These are phyloP conservation scores for Phytophthora syringae DNA, from an alignment of 352 stramenopile genomes.

Conservation along the genomic window DNA sequence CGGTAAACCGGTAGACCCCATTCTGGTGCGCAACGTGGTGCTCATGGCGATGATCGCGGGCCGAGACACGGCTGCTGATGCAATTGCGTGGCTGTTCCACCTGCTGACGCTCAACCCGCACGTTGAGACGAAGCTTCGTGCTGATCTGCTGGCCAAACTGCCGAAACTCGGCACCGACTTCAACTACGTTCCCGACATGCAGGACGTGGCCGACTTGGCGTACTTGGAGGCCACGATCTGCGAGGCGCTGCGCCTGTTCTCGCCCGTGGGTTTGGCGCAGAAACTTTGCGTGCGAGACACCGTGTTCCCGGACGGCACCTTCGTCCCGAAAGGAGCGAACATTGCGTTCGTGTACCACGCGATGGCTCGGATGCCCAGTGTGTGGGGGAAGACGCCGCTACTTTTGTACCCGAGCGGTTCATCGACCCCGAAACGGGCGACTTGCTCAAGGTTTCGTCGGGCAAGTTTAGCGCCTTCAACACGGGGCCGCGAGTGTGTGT, in stretches of 20 bases:
- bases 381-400: conserved; percentile 51
- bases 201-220: conserved; percentile 30
- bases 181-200: conserved; percentile 32
- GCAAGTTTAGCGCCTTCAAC: conserved; percentile 45
- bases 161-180: conserved; percentile 28
- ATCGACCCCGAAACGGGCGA: conserved; percentile 38
- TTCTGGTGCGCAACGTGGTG: conserved; percentile 64
- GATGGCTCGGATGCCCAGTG: conserved; percentile 41
- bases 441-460: conserved; percentile 37
- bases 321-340: conserved; percentile 41
- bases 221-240: conserved; percentile 49
- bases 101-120: conserved; percentile 51
- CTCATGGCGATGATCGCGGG: conserved; percentile 73
- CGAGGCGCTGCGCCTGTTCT: conserved; percentile 52
- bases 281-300: conserved; percentile 48
- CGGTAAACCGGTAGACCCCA: conserved; percentile 29
- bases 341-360: conserved; percentile 46
- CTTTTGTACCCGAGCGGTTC: conserved; percentile 52
- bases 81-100: conserved; percentile 43
- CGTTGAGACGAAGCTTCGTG: conserved; percentile 40
- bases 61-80: conserved; percentile 61
- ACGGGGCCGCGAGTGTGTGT: conserved; percentile 43
- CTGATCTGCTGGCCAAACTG: conserved; percentile 33
- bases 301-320: conserved; percentile 54
- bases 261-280: conserved; percentile 42